Evolutionary conservation across 1,139 yeast genomes (phyloP), one percentile per base, ranked within the genome.

Genomic region (Taphrina sp.): DNA sequence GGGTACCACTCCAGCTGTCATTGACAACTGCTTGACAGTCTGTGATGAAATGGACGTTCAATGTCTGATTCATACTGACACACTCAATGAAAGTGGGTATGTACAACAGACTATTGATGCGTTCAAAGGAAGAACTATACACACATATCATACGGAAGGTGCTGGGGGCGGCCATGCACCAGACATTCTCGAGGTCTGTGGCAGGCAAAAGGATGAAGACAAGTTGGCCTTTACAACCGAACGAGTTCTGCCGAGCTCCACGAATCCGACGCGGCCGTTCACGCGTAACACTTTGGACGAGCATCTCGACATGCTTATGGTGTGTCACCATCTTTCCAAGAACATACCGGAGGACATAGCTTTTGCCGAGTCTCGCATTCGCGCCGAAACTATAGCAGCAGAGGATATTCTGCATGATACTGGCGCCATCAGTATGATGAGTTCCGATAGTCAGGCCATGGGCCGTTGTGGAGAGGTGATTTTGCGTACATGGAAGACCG

Each of bases 81-180:
- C 59, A 10, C 47, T 57, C 28, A 57, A 57, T 17, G 59, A 57
- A 45, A 47, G 56, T 17, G 52, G 57, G 19, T 57, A 44, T 23
- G 59, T 57, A 2, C 56, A 57, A 14, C 55, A 58, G 24, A 57
- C 59, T 14, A 46, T 53, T n/a, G 44, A 49, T 20, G 59, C 59
- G 2, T 57, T 57, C 43, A 57, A 57, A 24, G 56, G 54, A 10
- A 26, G 59, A 19, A 57, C 59, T 10, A 57, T 57, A 20, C 59
- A 57, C 24, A 57, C 59, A 7, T 57, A 57, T n/a, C 59, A 57
- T 36, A 51, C 58, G 16, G 59, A 57, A 33, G 59, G 59, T 7
- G 59, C 59, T 10, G 59, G 59, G 5, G 59, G 59, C 5, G 59
- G 59, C 0, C 59, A 57, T 24, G 59, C 59, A 3, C 59, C 59